These are phyloP conservation scores for Sonneratia alba DNA, from an alignment of 345 rosid species.

Conservation along the genomic window DNA sequence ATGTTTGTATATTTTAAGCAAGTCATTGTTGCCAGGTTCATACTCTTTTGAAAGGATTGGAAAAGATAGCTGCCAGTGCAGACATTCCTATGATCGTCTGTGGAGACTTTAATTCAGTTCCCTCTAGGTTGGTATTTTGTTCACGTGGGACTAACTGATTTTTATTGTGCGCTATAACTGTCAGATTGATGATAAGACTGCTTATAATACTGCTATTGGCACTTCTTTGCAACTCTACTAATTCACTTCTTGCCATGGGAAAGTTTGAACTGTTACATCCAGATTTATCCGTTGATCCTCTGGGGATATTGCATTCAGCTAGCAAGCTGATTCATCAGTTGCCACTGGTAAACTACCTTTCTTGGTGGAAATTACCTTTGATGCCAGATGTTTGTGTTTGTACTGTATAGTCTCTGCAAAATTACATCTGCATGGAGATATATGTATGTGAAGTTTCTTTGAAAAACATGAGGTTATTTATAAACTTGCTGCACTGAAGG, in stretches of 20 bases:
- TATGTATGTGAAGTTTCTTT: too few species aligned
- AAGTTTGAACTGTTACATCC: constrained; percentile 80
- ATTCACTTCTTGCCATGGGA: constrained; percentile 91
- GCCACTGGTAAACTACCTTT: constrained; percentile 53
- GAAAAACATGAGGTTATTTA: too few species aligned
- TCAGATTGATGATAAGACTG: not conserved
- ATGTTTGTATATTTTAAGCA: not conserved
- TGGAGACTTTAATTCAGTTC: constrained; percentile 32
- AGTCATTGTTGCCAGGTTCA: constrained; percentile 16
- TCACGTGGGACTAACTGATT: not conserved
- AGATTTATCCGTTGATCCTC: constrained; percentile 76
- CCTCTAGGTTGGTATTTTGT: constrained; percentile 23
- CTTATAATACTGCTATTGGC: not conserved
- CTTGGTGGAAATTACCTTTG: not conserved
- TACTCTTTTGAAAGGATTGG: constrained; percentile 25
- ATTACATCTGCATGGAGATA: not conserved
- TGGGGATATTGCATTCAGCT: constrained; percentile 18
- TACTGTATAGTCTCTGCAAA: not conserved
- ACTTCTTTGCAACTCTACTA: constrained; percentile 66
- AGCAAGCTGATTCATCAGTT: constrained; percentile 82
- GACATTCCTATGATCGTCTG: constrained; percentile 31
- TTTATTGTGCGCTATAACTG: not conserved
- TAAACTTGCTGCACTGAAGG: too few species aligned
- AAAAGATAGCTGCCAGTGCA: constrained; percentile 24
- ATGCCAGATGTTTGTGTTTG: not conserved